A percentile compares a stretch with the other conserved stretches of the same genome.
phyloP scores from a whole-genome alignment of 192 early-diverging fungal genomes.

The Entomortierella beljakovae region DNA sequence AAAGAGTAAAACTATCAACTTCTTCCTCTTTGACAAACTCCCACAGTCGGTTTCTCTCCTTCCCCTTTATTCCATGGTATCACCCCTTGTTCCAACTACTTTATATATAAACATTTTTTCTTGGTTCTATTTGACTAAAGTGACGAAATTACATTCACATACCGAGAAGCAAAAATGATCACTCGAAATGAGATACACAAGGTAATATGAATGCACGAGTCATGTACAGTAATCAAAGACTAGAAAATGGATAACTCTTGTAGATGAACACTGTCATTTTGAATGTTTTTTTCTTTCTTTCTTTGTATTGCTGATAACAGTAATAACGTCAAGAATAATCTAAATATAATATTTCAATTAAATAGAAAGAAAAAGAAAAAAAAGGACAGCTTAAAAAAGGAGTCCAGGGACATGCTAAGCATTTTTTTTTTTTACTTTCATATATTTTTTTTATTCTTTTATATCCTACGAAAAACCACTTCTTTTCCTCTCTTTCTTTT shows the following conservation, averaged over 20 bases:
- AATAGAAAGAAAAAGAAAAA: background rate
- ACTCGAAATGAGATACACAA: no score
- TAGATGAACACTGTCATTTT: no score
- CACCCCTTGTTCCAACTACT: constrained; percentile 28
- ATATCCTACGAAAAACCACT: constrained; percentile 13
- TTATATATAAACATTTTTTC: background rate
- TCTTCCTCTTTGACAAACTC: constrained; percentile 9
- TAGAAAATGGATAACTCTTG: no score
- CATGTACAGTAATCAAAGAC: background rate
- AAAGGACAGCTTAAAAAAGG: background rate
- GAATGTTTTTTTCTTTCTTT: no score
- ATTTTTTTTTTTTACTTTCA: background rate
- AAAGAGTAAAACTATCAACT: background rate
- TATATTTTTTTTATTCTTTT: background rate
- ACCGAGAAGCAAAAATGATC: no score
- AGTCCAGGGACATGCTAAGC: background rate
- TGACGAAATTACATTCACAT: no score
- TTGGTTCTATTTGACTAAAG: background rate
- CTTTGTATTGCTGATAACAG: no score
- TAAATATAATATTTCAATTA: no score
- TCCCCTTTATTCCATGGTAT: constrained; percentile 24
- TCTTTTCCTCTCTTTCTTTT: constrained; percentile 1
- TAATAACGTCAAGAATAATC: no score
- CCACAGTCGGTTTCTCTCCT: background rate
- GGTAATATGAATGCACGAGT: background rate